Evolutionary conservation across 805 yeast genomes (phyloP).

Genomic region (Starmerella vaccinii): DNA sequence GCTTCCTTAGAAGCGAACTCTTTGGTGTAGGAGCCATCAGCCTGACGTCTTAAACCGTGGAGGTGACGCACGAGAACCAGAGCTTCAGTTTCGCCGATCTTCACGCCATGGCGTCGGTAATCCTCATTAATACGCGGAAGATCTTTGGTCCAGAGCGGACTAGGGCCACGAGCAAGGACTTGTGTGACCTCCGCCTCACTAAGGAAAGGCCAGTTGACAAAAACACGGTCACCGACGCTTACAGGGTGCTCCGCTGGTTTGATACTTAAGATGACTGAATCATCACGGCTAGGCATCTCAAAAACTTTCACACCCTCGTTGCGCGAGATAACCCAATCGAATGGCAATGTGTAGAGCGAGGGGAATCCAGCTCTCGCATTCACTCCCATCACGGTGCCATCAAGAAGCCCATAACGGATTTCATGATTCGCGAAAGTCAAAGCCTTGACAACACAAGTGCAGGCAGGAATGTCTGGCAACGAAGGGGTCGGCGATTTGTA

Average conservation of each 20-base stretch:
- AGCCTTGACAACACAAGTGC: slow-evolving; percentile 34
- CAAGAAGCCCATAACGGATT: slow-evolving; percentile 43
- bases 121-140: slow-evolving; percentile 34
- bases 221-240: slow-evolving; percentile 47
- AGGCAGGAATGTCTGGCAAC: slow-evolving; percentile 61
- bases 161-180: slow-evolving; percentile 42
- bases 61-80: slow-evolving; percentile 65
- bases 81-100: slow-evolving; percentile 43
- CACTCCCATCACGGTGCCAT: slow-evolving; percentile 60
- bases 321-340: slow-evolving; percentile 38
- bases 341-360: slow-evolving; percentile 60
- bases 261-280: slow-evolving; percentile 62
- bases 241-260: slow-evolving; percentile 34
- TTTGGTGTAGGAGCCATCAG: slow-evolving; percentile 68
- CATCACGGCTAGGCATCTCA: slow-evolving; percentile 74
- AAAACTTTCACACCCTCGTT: slow-evolving; percentile 64
- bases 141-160: slow-evolving; percentile 38
- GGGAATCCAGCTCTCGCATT: slow-evolving; percentile 85
- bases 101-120: slow-evolving; percentile 50
- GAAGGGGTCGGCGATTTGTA: slow-evolving; percentile 71
- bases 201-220: slow-evolving; percentile 83
- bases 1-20: slow-evolving; percentile 48
- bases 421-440: slow-evolving; percentile 10
- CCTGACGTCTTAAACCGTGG: slow-evolving; percentile 61
- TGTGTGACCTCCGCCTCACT: slow-evolving; percentile 64